Evolutionary conservation across 192 early-diverging fungal species (phyloP).

Genomic region (Coemansia sp.): DNA sequence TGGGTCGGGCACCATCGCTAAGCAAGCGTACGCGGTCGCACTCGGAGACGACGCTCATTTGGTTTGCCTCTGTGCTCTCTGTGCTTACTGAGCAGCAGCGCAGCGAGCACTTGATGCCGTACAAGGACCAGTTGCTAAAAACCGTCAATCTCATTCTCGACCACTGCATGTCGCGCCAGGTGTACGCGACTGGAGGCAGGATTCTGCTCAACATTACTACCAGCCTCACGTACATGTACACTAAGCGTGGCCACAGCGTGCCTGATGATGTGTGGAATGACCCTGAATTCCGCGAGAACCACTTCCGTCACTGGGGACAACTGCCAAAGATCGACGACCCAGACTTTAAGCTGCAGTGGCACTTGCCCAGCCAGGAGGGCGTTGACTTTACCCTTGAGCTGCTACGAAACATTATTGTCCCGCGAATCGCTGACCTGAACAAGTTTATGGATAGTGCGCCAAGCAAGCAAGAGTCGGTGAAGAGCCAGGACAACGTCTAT

Average conservation of each 20-base stretch:
- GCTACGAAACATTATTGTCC: constrained; percentile 58
- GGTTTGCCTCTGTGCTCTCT: constrained; percentile 42
- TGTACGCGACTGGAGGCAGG: constrained; percentile 33
- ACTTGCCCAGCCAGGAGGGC: constrained; percentile 70
- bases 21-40: constrained; percentile 40
- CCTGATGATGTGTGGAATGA: constrained; percentile 33
- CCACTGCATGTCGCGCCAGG: constrained; percentile 39
- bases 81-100: constrained; percentile 27
- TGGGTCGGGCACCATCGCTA: constrained; percentile 41
- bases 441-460: constrained; percentile 19
- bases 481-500: constrained; percentile 34
- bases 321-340: constrained; percentile 53
- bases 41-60: constrained; percentile 52
- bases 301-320: constrained; percentile 80
- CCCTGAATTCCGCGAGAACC: constrained; percentile 63
- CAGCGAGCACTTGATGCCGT: constrained; percentile 29
- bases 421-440: constrained; percentile 34
- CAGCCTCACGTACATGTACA: constrained; percentile 21
- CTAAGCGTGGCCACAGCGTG: constrained; percentile 36
- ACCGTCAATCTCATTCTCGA: constrained; percentile 31
- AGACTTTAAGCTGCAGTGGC: constrained; percentile 71
- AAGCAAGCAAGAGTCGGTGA: constrained; percentile 9
- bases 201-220: constrained; percentile 20
- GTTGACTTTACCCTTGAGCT: constrained; percentile 69
- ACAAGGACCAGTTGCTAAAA: constrained; percentile 22